A percentile compares a stretch with the other conserved stretches of the same genome.
These are phyloP conservation scores for Geosmithia flava DNA, from an alignment of 2,329 filamentous ascomycete genomes.

Conservation along the genomic window DNA sequence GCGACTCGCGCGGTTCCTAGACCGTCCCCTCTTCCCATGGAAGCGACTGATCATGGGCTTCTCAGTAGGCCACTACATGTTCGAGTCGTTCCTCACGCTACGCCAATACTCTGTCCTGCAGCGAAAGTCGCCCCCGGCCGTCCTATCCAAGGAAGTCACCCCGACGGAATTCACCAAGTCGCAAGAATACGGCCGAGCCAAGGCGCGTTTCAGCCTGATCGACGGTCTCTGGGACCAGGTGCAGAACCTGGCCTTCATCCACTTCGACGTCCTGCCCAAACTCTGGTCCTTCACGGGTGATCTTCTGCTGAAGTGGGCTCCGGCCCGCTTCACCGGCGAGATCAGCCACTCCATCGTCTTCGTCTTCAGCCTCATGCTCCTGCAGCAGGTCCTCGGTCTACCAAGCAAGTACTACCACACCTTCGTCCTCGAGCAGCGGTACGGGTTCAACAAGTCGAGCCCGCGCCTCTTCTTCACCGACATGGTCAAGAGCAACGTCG, in stretches of 20 bases:
- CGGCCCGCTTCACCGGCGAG: constrained; percentile 73
- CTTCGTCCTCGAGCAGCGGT: constrained; percentile 92
- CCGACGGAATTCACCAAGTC: constrained; percentile 89
- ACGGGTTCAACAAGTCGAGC: constrained; percentile 98
- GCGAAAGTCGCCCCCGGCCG: constrained; percentile 68
- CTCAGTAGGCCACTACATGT: constrained; percentile 77
- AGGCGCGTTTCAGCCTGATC: constrained; percentile 79
- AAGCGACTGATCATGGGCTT: constrained; percentile 94
- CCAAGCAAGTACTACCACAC: constrained; percentile 84
- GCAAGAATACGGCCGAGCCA: constrained; percentile 91
- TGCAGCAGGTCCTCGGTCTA: constrained; percentile 67
- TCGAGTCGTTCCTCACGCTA: constrained; percentile 80
- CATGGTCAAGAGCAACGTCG: constrained; percentile 78
- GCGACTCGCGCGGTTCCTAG: constrained; percentile 73
- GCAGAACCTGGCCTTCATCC: constrained; percentile 81
- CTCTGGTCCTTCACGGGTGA: constrained; percentile 76
- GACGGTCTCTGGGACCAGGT: constrained; percentile 73
- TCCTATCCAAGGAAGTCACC: constrained; percentile 77
- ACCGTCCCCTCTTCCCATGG: constrained; percentile 91
- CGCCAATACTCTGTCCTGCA: constrained; percentile 85
- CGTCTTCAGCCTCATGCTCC: constrained; percentile 72
- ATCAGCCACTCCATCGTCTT: constrained; percentile 91
- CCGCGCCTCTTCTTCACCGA: constrained; percentile 78
- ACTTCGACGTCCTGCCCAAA: constrained; percentile 81
- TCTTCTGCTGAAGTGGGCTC: constrained; percentile 62